Base-by-base conservation (phyloP, 23 red algal species). In the Gracilaria caudata region DNA sequence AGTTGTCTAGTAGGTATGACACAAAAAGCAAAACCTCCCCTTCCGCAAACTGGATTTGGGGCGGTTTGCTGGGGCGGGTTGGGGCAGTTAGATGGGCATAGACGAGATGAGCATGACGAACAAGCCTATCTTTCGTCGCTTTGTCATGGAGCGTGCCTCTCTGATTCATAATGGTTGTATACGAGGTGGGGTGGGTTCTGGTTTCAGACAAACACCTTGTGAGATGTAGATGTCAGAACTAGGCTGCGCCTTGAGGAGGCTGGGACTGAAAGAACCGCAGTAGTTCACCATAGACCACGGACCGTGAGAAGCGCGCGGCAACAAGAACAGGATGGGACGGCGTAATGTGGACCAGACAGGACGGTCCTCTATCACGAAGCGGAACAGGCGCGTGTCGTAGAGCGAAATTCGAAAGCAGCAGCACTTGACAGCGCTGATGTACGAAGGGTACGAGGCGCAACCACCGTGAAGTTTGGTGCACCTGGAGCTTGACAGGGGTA, bases 11-110 rank as follows among this genome's bases (percentile, higher is more conserved):
- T 20, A 41, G 13, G 23, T 71, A 71, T 10, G 32, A 36, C 4
- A 71, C 65, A 34, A 38, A 9, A 41, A 71, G 8, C 34, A 34
- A 71, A 21, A 71, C 65, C 13, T 71, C 65, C 2, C 65, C 65
- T 71, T 71, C 65, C 23, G 17, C 65, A 34, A 71, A 71, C 20
- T 41, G 34, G 20, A 71, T 28, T 8, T 33, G 12, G 4, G 32
- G 65, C 4, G 65, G 65, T 36, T 23, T 21, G 17, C 34, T 36
- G 34, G 65, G 65, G 40, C 65, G 65, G 19, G 65, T 71, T 9
- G 65, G 34, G 1, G 32, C 33, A 6, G 3, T 71, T 9, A 71
- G 34, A 36, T 38, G 65, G 11, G 65, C 65, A 71, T 71, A 71
- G 1, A 71, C 0, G 32, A n/a, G 17, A 4, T 23, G 65, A 16